Conservation (phyloP, 2,329 filamentous ascomycete genomes). For the Exophiala sideris region DNA sequence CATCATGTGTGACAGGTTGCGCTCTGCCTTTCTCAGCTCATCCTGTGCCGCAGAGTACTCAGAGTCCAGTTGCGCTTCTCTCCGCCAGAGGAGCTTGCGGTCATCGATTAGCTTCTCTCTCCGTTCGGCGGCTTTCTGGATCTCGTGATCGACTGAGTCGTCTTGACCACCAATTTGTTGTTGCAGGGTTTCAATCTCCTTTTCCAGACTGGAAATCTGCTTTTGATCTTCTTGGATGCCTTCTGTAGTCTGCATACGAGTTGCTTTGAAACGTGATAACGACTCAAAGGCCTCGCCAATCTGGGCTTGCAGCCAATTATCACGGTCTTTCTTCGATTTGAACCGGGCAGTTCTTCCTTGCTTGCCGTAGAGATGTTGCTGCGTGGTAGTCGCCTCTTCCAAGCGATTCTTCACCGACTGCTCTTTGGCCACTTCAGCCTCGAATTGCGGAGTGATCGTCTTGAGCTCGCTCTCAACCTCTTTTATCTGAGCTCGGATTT, state of each 20-base stretch:
- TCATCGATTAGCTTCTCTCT: slow-evolving; percentile 79
- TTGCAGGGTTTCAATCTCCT: slow-evolving; percentile 67
- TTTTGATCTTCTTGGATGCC: slow-evolving; percentile 70
- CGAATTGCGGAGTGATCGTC: slow-evolving; percentile 72
- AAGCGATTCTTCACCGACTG: slow-evolving; percentile 66
- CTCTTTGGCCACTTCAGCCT: slow-evolving; percentile 69
- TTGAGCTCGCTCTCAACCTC: slow-evolving; percentile 71
- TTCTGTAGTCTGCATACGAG: slow-evolving; percentile 78
- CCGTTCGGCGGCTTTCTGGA: slow-evolving; percentile 72
- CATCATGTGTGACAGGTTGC: slow-evolving; percentile 76
- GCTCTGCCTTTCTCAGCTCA: slow-evolving; percentile 74
- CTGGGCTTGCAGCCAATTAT: slow-evolving; percentile 75
- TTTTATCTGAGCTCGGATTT: slow-evolving; percentile 70
- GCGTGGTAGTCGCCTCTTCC: slow-evolving; percentile 69
- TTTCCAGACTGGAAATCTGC: slow-evolving; percentile 69
- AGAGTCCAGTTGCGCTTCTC: slow-evolving; percentile 81
- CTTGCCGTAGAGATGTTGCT: slow-evolving; percentile 82
- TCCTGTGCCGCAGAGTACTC: slow-evolving; percentile 71
- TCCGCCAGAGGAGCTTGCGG: slow-evolving; percentile 79
- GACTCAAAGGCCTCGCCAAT: slow-evolving; percentile 75
- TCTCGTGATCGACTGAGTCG: slow-evolving; percentile 67
- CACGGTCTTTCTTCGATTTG: slow-evolving; percentile 81
- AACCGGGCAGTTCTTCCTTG: slow-evolving; percentile 87
- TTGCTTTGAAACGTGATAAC: slow-evolving; percentile 75
- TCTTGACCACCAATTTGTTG: slow-evolving; percentile 70